A percentile compares a stretch with the other conserved stretches of the same genome.
Conservation (phyloP, 2,329 filamentous ascomycete genomes). For the Arthrinium puccinioides region DNA sequence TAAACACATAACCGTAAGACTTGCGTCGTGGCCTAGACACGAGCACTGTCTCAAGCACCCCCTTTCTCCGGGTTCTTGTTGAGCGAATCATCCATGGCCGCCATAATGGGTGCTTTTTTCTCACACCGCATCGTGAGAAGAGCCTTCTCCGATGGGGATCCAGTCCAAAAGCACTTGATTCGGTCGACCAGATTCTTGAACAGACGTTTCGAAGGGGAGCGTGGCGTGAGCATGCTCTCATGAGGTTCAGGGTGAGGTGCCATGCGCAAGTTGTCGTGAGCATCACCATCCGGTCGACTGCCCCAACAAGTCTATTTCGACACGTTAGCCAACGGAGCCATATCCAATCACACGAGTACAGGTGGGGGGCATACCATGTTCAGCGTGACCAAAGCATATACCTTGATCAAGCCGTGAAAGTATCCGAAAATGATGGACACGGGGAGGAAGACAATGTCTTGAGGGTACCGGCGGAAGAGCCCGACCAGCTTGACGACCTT, state of each 20-base stretch:
- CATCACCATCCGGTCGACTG: slow-evolving; percentile 84
- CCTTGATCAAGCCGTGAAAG: slow-evolving; percentile 86
- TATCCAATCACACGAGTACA: too few relatives aligned
- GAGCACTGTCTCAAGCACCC: too few relatives aligned
- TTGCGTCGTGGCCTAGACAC: too few relatives aligned
- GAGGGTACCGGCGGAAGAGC: slow-evolving; percentile 77
- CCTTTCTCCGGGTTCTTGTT: too few relatives aligned
- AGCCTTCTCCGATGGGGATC: neutral
- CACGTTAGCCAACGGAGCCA: slow-evolving; percentile 9
- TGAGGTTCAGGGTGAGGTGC: slow-evolving; percentile 34
- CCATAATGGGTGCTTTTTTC: slow-evolving; percentile 1
- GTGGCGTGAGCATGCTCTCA: slow-evolving; percentile 16
- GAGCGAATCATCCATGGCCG: too few relatives aligned
- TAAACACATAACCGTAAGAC: neutral
- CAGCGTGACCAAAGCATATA: slow-evolving; percentile 77
- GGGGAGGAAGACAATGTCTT: slow-evolving; percentile 71
- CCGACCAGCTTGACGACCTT: slow-evolving; percentile 89
- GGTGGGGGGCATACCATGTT: slow-evolving; percentile 74
- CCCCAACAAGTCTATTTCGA: slow-evolving; percentile 82
- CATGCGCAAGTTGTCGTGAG: slow-evolving; percentile 69
- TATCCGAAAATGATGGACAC: slow-evolving; percentile 89
- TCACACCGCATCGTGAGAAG: neutral
- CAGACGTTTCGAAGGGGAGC: neutral
- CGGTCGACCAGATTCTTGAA: neutral
- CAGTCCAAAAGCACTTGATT: neutral